These are phyloP conservation scores for Pseudopediastrum boryanum DNA, from an alignment of 139 green algal genomes.

Conservation along the genomic window DNA sequence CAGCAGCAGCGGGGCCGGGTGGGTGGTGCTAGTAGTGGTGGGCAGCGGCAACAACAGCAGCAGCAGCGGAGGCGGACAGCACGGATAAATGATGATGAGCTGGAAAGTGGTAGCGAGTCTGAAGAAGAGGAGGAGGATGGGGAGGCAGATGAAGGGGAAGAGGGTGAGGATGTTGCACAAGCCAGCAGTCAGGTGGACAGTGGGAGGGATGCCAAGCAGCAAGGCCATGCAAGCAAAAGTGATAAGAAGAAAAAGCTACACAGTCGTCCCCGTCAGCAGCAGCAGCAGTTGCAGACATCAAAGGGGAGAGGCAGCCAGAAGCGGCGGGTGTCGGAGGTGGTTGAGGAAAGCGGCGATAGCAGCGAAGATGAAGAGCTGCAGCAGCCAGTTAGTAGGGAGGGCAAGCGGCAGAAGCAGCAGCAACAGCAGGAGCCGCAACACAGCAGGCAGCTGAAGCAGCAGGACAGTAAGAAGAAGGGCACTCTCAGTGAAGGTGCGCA, in stretches of 20 bases:
- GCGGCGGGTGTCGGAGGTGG: neutral
- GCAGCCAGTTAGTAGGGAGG: neutral
- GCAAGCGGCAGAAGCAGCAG: neutral
- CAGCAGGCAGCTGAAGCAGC: neutral
- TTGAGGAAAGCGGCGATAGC: neutral
- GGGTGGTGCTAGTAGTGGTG: no score
- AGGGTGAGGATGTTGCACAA: no score
- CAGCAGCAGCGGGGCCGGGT: no score
- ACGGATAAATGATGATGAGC: no score
- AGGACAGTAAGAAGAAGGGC: neutral
- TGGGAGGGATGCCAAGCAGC: no score
- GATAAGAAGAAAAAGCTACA: neutral
- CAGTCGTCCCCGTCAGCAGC: neutral
- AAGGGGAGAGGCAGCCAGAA: neutral
- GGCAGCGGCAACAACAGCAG: no score
- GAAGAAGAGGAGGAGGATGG: no score
- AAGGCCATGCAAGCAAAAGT: neutral
- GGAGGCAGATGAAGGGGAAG: no score
- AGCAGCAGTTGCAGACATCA: conserved; percentile 12
- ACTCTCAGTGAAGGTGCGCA: neutral
- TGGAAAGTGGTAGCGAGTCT: no score
- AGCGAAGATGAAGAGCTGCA: neutral
- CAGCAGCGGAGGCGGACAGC: no score
- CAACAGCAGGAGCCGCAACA: neutral
- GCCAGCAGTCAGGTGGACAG: no score